Evolutionary conservation across 441 rosid species (phyloP).

Genomic region (Arabidopsis lyrata): DNA sequence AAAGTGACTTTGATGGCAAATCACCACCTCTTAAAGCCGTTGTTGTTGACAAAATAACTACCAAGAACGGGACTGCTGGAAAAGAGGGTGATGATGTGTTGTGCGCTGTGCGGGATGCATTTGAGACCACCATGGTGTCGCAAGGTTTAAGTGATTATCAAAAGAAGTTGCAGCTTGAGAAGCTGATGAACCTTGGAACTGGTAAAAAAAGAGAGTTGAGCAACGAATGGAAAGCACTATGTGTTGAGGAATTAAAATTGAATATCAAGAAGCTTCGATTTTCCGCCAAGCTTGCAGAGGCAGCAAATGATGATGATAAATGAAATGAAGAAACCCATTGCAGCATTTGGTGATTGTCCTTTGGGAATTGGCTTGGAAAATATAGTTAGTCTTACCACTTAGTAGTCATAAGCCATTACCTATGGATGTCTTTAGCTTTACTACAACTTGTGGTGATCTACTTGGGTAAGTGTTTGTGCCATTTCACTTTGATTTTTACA

Average conservation of each 20-base stretch:
- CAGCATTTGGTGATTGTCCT: neutral
- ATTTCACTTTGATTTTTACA: neutral
- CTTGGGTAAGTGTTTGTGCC: neutral
- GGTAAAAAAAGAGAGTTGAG: slow-evolving; percentile 31
- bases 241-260: slow-evolving; percentile 6
- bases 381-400: neutral
- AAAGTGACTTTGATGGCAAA: neutral
- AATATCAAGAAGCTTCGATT: slow-evolving; percentile 25
- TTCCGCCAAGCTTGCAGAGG: slow-evolving; percentile 35
- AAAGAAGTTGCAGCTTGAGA: slow-evolving; percentile 25
- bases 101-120: slow-evolving; percentile 17
- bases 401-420: neutral
- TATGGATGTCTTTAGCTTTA: neutral
- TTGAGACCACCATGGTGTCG: slow-evolving; percentile 21
- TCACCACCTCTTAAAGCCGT: neutral
- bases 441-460: neutral
- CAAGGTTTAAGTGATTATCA: slow-evolving; percentile 35
- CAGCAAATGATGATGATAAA: slow-evolving; percentile 6
- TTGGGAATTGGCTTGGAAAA: neutral
- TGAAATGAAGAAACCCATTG: slow-evolving; percentile 8
- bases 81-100: slow-evolving; percentile 20
- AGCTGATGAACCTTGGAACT: slow-evolving; percentile 35
- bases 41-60: slow-evolving; percentile 3
- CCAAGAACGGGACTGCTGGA: slow-evolving; percentile 3
- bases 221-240: slow-evolving; percentile 32